These are phyloP conservation scores for Tolypocladium pustulatum DNA, from an alignment of 2,329 filamentous ascomycete genomes.

Conservation along the genomic window DNA sequence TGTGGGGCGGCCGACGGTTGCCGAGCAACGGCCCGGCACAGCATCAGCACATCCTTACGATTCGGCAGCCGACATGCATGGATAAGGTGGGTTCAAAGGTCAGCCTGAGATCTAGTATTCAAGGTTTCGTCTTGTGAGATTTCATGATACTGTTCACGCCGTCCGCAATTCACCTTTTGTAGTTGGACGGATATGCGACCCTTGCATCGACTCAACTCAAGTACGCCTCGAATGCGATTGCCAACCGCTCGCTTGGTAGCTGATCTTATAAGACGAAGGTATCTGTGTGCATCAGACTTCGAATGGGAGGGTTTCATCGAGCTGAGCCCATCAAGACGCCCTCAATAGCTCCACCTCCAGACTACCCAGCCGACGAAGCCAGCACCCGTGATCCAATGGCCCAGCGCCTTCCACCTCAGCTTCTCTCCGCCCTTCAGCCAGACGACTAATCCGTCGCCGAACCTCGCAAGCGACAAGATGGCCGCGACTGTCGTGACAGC, in stretches of 20 bases:
- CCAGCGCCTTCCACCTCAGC: constrained; percentile 10
- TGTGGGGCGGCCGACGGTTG: background rate
- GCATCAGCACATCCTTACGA: background rate
- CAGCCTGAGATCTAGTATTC: background rate
- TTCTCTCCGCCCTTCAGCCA: constrained; percentile 18
- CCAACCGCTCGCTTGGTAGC: background rate
- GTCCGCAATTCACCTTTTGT: background rate
- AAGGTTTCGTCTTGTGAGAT: too few relatives aligned
- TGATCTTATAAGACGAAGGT: background rate
- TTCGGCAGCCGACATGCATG: background rate
- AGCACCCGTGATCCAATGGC: constrained; percentile 15
- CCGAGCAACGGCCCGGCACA: background rate
- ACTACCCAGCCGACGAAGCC: constrained; percentile 15
- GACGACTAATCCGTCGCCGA: constrained; percentile 21
- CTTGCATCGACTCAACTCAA: too few relatives aligned
- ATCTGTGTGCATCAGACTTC: background rate
- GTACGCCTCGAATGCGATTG: background rate
- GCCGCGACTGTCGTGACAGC: constrained; percentile 18
- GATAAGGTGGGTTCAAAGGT: background rate
- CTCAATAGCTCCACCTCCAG: constrained; percentile 9
- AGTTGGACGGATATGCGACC: background rate
- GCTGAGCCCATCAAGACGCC: background rate
- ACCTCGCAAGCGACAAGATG: constrained; percentile 16
- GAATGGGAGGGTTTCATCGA: background rate
- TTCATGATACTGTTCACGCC: background rate